phyloP scores from a whole-genome alignment of 768 basidiomycete species.

The Trametes cinnabarina region DNA sequence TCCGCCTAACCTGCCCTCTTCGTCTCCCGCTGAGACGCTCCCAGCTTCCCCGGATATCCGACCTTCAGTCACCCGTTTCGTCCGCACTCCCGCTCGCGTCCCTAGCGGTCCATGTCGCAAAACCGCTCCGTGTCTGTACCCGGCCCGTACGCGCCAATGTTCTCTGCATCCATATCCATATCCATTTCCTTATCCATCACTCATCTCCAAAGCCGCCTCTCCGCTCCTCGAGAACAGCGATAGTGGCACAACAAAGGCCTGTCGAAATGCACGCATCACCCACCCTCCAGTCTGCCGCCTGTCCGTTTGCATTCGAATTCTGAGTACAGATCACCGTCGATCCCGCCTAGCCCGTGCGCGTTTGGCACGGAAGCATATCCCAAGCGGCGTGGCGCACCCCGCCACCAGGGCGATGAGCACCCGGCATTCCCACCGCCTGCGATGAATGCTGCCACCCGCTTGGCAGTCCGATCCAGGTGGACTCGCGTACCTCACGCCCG shows the following conservation, averaged over 20 bases:
- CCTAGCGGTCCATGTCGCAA: background rate
- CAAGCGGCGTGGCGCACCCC: background rate
- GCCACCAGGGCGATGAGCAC: constrained; percentile 2
- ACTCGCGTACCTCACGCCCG: background rate
- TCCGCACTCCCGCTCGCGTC: background rate
- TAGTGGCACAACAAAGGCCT: too few species aligned
- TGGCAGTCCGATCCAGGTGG: constrained; percentile 2
- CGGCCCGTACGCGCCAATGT: background rate
- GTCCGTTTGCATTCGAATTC: constrained; percentile 8
- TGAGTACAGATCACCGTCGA: constrained; percentile 13
- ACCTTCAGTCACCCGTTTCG: background rate
- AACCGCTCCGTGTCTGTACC: background rate
- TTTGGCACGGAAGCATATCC: constrained; percentile 4
- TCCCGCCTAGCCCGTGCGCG: background rate
- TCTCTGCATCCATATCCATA: too few species aligned
- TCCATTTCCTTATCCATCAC: too few species aligned
- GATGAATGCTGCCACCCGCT: constrained; percentile 8
- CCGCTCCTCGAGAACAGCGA: too few species aligned
- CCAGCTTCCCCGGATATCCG: background rate
- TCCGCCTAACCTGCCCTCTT: constrained; percentile 4
- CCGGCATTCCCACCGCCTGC: constrained; percentile 17
- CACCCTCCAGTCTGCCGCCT: too few species aligned
- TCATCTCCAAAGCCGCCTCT: too few species aligned
- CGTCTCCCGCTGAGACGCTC: background rate
- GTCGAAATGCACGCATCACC: background rate